Base-by-base conservation (phyloP, 768 basidiomycete genomes). In the Kwoniella mangroviensis region DNA sequence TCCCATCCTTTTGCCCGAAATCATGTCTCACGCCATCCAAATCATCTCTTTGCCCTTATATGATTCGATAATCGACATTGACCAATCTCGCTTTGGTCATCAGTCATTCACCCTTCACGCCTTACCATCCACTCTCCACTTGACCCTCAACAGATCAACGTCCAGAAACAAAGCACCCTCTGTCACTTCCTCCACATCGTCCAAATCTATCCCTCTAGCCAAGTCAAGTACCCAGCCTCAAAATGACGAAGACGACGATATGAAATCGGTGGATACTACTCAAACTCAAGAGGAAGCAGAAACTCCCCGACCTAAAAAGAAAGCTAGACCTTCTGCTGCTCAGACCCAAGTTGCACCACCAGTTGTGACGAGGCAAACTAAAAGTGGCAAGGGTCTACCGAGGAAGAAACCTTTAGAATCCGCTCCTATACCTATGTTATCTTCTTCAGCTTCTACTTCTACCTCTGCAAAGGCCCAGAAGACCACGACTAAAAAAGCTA, bases 101-200 rank as follows among this genome's bases (percentile, higher is more conserved):
- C 45, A 77, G 78, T 56, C 66, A 15, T 79, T 73, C 71, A 75
- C 72, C 19, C 68, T 79, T 2, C 72, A 75, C 28, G 24, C 75
- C 3, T 56, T 80, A 19, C 63, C 75, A 4, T 73, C 75, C 3
- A 76, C 77, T 3, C 52, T 78, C 0, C 67, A 76, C 58, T 63
- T 78, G 7, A 78, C 76, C 6, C 67, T 78, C 4, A 76, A 78
- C 41, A 69, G 76, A 45, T 70, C 74, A 12, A 34, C 72, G 13
- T 75, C 73, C 0, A 45, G 54, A 28, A 21, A 58, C 62, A 55
- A 57, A 58, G 54, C 61, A 45, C 58, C 65, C 56, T 62, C 65
- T 0, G 40, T 41, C 0, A 12, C 64, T n/a, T 70, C 68, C 17
- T 53, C 64, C 15, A 40, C 64, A 2, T 71, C 73, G 4, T 68